These are phyloP conservation scores for Pseudogymnoascus verrucosus DNA, from an alignment of 2,329 filamentous ascomycete species.

Conservation along the genomic window DNA sequence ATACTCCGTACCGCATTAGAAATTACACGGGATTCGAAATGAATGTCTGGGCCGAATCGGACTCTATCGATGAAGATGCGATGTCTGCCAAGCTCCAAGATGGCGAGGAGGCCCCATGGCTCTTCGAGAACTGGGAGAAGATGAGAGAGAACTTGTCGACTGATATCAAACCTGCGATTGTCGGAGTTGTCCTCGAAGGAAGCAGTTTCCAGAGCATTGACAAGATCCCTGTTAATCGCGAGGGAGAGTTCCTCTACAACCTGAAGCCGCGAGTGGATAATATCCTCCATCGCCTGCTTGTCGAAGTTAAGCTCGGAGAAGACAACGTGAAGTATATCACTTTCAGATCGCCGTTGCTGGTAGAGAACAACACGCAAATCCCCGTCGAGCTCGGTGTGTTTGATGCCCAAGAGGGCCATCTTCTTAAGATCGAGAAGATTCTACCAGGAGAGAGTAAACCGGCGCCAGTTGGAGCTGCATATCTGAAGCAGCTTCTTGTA, in stretches of 20 bases:
- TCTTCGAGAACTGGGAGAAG: conserved; percentile 93
- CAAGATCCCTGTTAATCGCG: conserved; percentile 83
- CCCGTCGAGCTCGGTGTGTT: conserved; percentile 90
- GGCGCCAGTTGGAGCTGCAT: conserved; percentile 85
- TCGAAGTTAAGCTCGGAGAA: conserved; percentile 81
- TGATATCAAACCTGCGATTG: conserved; percentile 70
- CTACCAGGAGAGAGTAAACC: conserved; percentile 83
- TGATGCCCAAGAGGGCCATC: conserved; percentile 75
- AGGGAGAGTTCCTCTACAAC: conserved; percentile 86
- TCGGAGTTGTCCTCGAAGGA: conserved; percentile 78
- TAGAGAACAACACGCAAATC: conserved; percentile 96
- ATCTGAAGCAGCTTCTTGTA: conserved; percentile 77
- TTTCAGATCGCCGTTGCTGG: conserved; percentile 78
- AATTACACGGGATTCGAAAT: conserved; percentile 95
- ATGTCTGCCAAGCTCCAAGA: conserved; percentile 73
- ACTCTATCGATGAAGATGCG: conserved; percentile 45
- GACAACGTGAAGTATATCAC: conserved; percentile 99
- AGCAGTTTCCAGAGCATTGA: conserved; percentile 89
- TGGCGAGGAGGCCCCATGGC: conserved; percentile 87
- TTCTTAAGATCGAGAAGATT: conserved; percentile 97
- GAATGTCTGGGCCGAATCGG: conserved; percentile 69
- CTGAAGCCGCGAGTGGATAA: conserved; percentile 80
- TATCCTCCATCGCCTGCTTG: conserved; percentile 79
- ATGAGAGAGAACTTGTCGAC: conserved; percentile 88
- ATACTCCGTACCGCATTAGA: conserved; percentile 86